Conservation (phyloP, 1,139 yeast genomes). For the Sugiyamaella neomexicana region DNA sequence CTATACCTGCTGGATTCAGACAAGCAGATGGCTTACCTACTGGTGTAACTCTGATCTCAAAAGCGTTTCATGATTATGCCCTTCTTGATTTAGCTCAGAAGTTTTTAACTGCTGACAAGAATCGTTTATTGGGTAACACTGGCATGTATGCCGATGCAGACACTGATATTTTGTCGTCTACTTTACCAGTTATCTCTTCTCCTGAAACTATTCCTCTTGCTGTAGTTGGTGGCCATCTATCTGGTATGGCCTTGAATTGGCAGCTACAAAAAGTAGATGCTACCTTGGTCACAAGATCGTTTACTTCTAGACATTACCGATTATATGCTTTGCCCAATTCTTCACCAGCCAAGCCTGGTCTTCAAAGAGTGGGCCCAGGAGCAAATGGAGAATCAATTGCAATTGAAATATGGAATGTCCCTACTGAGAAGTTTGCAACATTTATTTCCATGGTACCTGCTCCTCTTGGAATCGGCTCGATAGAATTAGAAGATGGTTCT, state of each 20-base stretch:
- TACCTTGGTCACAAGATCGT: slow-evolving; percentile 61
- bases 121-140: slow-evolving; percentile 51
- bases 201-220: slow-evolving; percentile 62
- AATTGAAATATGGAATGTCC: slow-evolving; percentile 81
- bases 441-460: slow-evolving; percentile 88
- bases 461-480: slow-evolving; percentile 93
- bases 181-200: slow-evolving; percentile 42
- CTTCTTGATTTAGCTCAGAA: slow-evolving; percentile 77
- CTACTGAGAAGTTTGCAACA: slow-evolving; percentile 71
- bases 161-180: slow-evolving; percentile 43
- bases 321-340: slow-evolving; percentile 78
- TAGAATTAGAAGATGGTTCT: slow-evolving; percentile 73
- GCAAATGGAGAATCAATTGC: slow-evolving; percentile 60
- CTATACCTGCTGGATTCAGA: slow-evolving; percentile 86
- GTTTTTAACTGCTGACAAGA: slow-evolving; percentile 54
- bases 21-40: slow-evolving; percentile 76
- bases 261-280: slow-evolving; percentile 87
- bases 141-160: slow-evolving; percentile 35
- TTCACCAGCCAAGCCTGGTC: slow-evolving; percentile 88
- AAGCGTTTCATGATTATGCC: slow-evolving; percentile 84
- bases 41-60: slow-evolving; percentile 83
- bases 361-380: slow-evolving; percentile 58
- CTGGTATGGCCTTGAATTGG: slow-evolving; percentile 91
- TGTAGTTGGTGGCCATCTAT: slow-evolving; percentile 93
- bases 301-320: slow-evolving; percentile 70